Conservation (phyloP, 2,329 filamentous ascomycete species). For the Nannizziopsis barbatae region DNA sequence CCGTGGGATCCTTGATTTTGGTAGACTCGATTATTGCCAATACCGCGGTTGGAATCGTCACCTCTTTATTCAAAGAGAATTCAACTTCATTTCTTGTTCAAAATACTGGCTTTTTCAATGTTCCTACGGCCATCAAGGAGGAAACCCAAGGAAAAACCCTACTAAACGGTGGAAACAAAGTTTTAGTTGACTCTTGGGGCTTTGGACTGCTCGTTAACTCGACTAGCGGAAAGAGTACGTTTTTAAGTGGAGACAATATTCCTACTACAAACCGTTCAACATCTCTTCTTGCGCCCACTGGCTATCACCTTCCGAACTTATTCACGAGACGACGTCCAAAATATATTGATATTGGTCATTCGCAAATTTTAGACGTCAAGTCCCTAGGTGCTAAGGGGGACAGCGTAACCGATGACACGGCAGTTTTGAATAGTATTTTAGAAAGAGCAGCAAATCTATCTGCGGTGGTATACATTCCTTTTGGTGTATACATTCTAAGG, state of each 20-base stretch:
- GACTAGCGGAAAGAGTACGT: slow-evolving; percentile 7
- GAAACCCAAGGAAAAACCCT: slow-evolving; percentile 3
- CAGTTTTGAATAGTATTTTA: slow-evolving; percentile 18
- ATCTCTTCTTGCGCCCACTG: too few relatives aligned
- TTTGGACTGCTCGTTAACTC: slow-evolving; percentile 16
- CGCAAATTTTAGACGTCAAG: too few relatives aligned
- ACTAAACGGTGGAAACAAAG: slow-evolving; percentile 16
- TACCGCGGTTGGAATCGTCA: slow-evolving; percentile 37
- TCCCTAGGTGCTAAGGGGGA: slow-evolving; percentile 38
- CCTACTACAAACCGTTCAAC: too few relatives aligned
- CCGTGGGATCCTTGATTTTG: slow-evolving; percentile 44
- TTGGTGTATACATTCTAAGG: slow-evolving; percentile 60
- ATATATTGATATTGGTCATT: too few relatives aligned
- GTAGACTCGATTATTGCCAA: slow-evolving; percentile 44
- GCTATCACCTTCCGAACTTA: too few relatives aligned
- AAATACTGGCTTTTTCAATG: slow-evolving; percentile 19
- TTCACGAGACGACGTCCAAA: too few relatives aligned
- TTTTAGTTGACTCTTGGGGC: slow-evolving; percentile 17
- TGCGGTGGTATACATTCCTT: slow-evolving; percentile 58
- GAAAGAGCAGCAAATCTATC: slow-evolving; percentile 15
- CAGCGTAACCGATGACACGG: slow-evolving; percentile 38
- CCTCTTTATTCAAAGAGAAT: background rate
- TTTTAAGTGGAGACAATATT: slow-evolving; percentile 19
- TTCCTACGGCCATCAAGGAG: slow-evolving; percentile 13
- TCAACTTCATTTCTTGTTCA: slow-evolving; percentile 15